Evolutionary conservation across 345 rosid genomes (phyloP).

Genomic region (Ceriops zippeliana): DNA sequence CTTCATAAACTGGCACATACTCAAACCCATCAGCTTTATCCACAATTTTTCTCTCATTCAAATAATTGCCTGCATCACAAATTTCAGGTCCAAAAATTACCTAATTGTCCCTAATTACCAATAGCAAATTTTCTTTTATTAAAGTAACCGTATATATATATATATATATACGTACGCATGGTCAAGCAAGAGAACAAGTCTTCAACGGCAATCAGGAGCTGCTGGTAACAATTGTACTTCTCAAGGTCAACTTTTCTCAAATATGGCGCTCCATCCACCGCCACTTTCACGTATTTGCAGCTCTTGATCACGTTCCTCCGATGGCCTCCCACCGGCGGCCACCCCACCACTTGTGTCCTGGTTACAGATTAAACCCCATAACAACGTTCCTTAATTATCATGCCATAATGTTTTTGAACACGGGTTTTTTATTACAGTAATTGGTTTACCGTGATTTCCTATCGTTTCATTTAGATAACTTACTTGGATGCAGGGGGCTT

Average conservation of each 20-base stretch:
- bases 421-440: not conserved
- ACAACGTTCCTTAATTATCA: not conserved
- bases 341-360: conserved; percentile 60
- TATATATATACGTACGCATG: conserved; percentile 23
- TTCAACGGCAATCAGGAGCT: conserved; percentile 46
- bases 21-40: conserved; percentile 40
- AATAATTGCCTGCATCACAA: conserved; percentile 32
- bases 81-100: not conserved
- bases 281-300: conserved; percentile 64
- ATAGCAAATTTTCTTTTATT: not conserved
- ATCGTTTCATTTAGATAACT: conserved; percentile 6
- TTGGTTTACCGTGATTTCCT: not conserved
- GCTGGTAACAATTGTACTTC: conserved; percentile 39
- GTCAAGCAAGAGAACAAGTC: conserved; percentile 52
- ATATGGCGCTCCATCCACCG: conserved; percentile 71
- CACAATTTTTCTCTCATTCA: conserved; percentile 34
- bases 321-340: conserved; percentile 64
- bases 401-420: not conserved
- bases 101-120: not conserved
- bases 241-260: conserved; percentile 66
- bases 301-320: conserved; percentile 32
- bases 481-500: conserved; percentile 38
- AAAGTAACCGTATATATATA: too few relatives aligned
- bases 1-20: conserved; percentile 65
- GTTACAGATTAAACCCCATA: not conserved